Evolutionary conservation across 2,329 filamentous ascomycete genomes (phyloP).

Genomic region (Karstenula rhodostoma): DNA sequence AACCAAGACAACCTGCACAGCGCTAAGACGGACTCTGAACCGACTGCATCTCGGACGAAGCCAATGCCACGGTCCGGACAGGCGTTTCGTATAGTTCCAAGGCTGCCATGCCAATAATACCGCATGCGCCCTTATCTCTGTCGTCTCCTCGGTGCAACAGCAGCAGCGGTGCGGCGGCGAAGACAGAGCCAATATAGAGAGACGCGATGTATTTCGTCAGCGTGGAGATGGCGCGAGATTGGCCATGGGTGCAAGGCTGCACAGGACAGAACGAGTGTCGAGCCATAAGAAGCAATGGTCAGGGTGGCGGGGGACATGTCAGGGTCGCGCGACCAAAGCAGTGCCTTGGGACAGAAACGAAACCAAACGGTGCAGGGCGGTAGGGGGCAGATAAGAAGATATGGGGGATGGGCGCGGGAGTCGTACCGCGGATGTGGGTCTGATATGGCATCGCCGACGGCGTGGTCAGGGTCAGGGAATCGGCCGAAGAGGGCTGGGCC

Average conservation of each 20-base stretch:
- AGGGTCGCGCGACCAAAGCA: slow-evolving; percentile 4
- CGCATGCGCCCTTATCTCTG: slow-evolving; percentile 6
- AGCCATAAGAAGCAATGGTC: slow-evolving; percentile 14
- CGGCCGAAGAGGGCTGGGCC: background rate
- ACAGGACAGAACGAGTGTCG: slow-evolving; percentile 12
- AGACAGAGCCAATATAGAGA: slow-evolving; percentile 8
- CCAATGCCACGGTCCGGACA: background rate
- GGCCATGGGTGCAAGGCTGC: slow-evolving; percentile 6
- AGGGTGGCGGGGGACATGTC: background rate
- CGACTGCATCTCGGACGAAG: background rate
- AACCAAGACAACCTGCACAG: slow-evolving; percentile 6
- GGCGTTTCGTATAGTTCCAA: background rate
- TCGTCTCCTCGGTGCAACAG: background rate
- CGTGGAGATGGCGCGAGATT: slow-evolving; percentile 13
- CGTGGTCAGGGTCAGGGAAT: background rate
- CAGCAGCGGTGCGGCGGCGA: background rate
- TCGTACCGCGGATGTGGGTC: slow-evolving; percentile 1
- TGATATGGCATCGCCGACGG: slow-evolving; percentile 9
- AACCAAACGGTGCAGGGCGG: slow-evolving; percentile 7
- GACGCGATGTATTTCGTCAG: background rate
- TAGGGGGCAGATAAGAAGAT: slow-evolving; percentile 3
- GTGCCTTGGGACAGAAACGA: background rate
- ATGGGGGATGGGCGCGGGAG: slow-evolving; percentile 8
- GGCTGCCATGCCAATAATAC: slow-evolving; percentile 7
- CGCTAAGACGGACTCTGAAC: slow-evolving; percentile 7